Evolutionary conservation across 169 alveolate genomes (phyloP).

Genomic region (Cryptosporidium sp.): DNA sequence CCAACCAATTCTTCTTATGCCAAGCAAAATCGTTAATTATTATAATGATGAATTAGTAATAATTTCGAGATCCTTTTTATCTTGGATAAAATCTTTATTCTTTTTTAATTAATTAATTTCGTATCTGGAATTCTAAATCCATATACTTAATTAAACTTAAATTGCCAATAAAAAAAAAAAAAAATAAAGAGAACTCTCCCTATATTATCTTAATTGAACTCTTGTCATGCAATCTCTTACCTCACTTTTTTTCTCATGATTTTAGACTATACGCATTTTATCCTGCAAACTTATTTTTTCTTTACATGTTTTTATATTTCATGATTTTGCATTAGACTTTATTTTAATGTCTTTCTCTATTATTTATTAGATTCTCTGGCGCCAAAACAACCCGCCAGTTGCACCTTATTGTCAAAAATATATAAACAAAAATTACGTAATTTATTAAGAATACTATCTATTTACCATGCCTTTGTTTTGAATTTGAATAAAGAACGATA

Average conservation of each 20-base stretch:
- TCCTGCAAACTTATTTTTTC: conserved; percentile 19
- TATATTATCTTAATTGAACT: background rate
- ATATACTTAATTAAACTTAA: background rate
- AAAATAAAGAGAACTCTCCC: background rate
- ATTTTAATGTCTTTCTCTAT: conserved; percentile 25
- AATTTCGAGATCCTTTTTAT: conserved; percentile 17
- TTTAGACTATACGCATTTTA: conserved; percentile 72
- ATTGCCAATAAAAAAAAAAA: background rate
- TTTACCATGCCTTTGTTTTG: conserved; percentile 63
- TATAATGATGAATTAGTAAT: background rate
- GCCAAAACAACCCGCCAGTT: conserved; percentile 6
- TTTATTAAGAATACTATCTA: background rate
- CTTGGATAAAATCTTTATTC: background rate
- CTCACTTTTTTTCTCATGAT: conserved; percentile 26
- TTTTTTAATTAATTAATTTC: background rate
- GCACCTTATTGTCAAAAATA: background rate
- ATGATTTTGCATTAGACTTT: conserved; percentile 44
- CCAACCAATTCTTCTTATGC: background rate
- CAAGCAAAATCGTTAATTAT: background rate
- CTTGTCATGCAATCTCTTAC: conserved; percentile 26
- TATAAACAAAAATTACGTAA: too few species aligned
- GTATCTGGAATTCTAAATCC: conserved; percentile 16
- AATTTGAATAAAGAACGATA: conserved; percentile 14
- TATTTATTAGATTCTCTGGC: conserved; percentile 16
- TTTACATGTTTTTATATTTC: conserved; percentile 53